Evolutionary conservation across 1,284 basidiomycete genomes (phyloP), one percentile per base, ranked within the genome.

Genomic region (Boletellus sp.): DNA sequence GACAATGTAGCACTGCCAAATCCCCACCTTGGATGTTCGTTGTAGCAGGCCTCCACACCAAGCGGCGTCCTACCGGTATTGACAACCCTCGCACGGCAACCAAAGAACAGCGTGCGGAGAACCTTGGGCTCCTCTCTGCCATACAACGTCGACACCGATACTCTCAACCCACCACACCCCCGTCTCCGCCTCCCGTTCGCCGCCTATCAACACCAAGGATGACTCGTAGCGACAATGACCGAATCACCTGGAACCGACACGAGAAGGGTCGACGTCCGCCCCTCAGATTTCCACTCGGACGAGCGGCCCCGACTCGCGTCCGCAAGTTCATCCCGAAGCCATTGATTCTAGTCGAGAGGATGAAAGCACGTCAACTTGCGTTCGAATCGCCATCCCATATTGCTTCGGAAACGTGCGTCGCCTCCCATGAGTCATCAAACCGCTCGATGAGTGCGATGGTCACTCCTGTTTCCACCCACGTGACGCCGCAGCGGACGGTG

Each of bases 311-410:
- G 1, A 6, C 46, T 30, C 59, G 44, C 2, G 15, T 48, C 35
- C 57, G 53, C 50, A 64, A 37, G 41, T 62, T 62, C 35, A 59
- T 64, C 40, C 60, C 60, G 21, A 65, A 58, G 42, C 60, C 60
- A 4, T 28, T 62, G 41, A 50, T 62, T 38, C 50, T 62, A 26
- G 60, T 62, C 33, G 60, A 65, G 48, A 58, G 53, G 48, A 65
- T 64, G 61, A 65, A 54, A 32, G 41, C 51, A n/a, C 59, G 47
- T 32, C 59, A 58, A 38, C 12, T 38, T 21, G 2, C 51, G 12
- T 35, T 53, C 30, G 42, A 51, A 15, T 21, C 44, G 6, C 36
- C 49, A 5, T 21, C 51, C 1, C 8, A n/a, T 12, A 22, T 33
- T 19, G 12, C 40, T 19, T 46, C 36, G 16, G 43, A 39, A 8